A percentile compares a stretch with the other conserved stretches of the same genome.
Evolutionary conservation across 2,329 filamentous ascomycete genomes (phyloP).

Genomic region (Fusarium pseudonygamai): DNA sequence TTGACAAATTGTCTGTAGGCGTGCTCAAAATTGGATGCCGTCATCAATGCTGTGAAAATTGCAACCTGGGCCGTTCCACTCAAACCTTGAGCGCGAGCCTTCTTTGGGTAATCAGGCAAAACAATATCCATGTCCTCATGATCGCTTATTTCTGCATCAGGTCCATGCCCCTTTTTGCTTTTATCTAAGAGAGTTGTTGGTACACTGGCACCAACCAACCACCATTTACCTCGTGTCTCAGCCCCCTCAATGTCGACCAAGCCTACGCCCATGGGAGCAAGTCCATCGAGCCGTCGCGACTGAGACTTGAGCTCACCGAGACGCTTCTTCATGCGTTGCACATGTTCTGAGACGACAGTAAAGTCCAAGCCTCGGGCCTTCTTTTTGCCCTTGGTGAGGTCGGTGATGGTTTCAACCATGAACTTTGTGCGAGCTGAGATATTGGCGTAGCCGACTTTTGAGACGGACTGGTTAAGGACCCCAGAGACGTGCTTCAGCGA

Average conservation of each 20-base stretch:
- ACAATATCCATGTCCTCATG: constrained; percentile 59
- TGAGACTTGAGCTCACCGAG: constrained; percentile 77
- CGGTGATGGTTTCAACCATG: constrained; percentile 96
- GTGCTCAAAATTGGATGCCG: constrained; percentile 83
- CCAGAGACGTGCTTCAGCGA: constrained; percentile 89
- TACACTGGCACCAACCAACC: constrained; percentile 97
- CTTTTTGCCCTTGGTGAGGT: constrained; percentile 92
- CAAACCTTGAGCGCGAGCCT: constrained; percentile 86
- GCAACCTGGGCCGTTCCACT: constrained; percentile 86
- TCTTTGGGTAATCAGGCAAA: constrained; percentile 73
- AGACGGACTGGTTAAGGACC: constrained; percentile 77
- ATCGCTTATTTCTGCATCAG: constrained; percentile 46
- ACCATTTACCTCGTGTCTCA: constrained; percentile 95
- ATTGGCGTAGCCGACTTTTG: constrained; percentile 72
- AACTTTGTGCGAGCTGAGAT: constrained; percentile 91
- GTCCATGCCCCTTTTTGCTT: constrained; percentile 20
- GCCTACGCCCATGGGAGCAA: constrained; percentile 83
- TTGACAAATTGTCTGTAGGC: constrained; percentile 83
- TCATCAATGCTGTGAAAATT: constrained; percentile 94
- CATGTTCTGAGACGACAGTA: constrained; percentile 80
- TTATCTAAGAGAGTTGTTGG: constrained; percentile 50
- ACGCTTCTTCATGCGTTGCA: constrained; percentile 87
- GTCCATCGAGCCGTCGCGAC: constrained; percentile 70
- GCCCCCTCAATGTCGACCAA: constrained; percentile 84
- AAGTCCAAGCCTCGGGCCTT: constrained; percentile 79